Evolutionary conservation across 140 eudicot genomes (phyloP), one percentile per base, ranked within the genome.

Genomic region (Oenanthe javanica): DNA sequence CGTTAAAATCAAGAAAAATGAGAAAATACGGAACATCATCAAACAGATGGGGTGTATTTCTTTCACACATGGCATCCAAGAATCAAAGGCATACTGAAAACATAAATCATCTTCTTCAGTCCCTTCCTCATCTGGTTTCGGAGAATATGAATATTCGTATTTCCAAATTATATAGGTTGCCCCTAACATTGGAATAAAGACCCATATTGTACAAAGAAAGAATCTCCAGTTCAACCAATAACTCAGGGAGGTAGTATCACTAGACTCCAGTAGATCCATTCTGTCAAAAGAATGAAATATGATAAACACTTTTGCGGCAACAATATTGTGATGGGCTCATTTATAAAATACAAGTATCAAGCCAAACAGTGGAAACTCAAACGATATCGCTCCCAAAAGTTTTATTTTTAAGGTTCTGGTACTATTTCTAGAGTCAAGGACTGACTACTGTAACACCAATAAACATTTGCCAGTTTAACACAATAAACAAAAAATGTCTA

Each of bases 161-260:
- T 85, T 90, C 88, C 93, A 89, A 27, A 94, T 90, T 12, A 94
- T 50, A 77, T 47, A 70, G 10, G 79, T 75, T 79, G 94, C 91
- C 38, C 92, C 63, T 76, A 82, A 4, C 87, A 88, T 88, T 46
- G 96, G 80, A 11, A 86, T 43, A 66, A 94, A 79, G 18, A 94
- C 93, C 85, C 90, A 89, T 78, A 85, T 46, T 46, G 89, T 82
- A 87, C 97, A 94, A 21, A 94, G 84, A 23, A 90, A 84, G 79
- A 90, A 86, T 64, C 92, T 88, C 96, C 96, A 89, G 77, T 92
- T 94, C 87, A 92, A 84, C 99, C 99, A 94, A 71, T 94, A 94
- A 81, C 87, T 88, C 70, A 85, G 81, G 82, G 89, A 82, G 76
- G 93, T 90, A 79, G 91, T 80, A 87, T 90, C 96, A 78, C 46